Conservation (phyloP, 176 grass and related monocot species). For the Oryza glumipatula region DNA sequence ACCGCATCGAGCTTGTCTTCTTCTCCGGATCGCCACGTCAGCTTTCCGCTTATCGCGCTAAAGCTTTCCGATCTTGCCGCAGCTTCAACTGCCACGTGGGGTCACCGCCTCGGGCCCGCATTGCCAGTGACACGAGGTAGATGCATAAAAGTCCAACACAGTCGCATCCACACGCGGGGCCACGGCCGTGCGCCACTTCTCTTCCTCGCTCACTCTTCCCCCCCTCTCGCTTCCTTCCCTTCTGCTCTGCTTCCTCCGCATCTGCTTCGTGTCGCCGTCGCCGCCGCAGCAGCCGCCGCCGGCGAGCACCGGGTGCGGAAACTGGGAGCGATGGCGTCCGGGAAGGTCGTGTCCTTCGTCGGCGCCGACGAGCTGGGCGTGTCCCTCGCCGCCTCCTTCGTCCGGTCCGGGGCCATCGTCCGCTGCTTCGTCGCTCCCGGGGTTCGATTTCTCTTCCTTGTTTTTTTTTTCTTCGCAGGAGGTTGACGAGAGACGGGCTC, state of each 20-base stretch:
- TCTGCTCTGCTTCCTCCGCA: background rate
- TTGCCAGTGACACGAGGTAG: background rate
- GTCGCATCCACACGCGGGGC: background rate
- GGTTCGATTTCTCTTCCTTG: conserved; percentile 4
- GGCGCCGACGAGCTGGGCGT: conserved; percentile 55
- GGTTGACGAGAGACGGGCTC: background rate
- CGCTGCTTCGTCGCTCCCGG: conserved; percentile 47
- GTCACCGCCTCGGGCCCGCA: background rate
- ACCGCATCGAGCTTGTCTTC: too few relatives aligned
- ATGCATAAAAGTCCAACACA: background rate
- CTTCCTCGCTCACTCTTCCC: background rate
- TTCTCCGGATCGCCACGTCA: background rate
- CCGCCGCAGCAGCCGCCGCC: conserved; percentile 13
- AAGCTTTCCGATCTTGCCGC: too few relatives aligned
- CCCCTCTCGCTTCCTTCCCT: too few relatives aligned
- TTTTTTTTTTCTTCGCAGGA: background rate
- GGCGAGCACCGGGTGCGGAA: conserved; percentile 33
- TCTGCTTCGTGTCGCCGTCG: conserved; percentile 39
- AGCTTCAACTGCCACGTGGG: background rate
- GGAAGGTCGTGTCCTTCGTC: conserved; percentile 61
- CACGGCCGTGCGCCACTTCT: conserved; percentile 1
- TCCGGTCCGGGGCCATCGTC: conserved; percentile 64
- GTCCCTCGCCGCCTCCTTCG: conserved; percentile 61
- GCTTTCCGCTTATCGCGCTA: background rate
- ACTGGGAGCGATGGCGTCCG: conserved; percentile 39